Percentiles rank a stretch among this genome's conserved stretches.
Evolutionary conservation across 129 eudicot genomes (phyloP).

Genomic region (Pulicaria dysenterica): DNA sequence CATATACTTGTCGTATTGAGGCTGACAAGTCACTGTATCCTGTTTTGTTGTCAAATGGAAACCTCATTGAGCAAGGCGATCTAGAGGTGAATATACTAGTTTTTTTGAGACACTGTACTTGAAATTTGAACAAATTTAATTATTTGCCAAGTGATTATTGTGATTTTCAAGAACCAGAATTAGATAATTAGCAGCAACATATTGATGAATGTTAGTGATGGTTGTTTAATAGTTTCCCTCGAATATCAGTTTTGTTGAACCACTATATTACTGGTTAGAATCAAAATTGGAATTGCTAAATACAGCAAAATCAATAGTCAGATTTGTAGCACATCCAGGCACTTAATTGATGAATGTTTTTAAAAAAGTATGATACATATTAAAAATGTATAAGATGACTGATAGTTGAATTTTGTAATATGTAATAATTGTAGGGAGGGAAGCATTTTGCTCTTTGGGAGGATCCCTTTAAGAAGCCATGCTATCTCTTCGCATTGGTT

Average conservation of each 20-base stretch:
- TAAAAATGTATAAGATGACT: no score
- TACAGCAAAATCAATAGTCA: background rate
- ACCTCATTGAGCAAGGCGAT: constrained; percentile 88
- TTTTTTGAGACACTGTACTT: background rate
- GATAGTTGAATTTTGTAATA: background rate
- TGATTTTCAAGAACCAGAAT: constrained; percentile 4
- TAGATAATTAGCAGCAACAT: background rate
- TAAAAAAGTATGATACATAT: no score
- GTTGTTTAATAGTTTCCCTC: background rate
- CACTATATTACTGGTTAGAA: background rate
- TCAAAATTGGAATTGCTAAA: background rate
- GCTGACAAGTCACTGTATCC: constrained; percentile 90
- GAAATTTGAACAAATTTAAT: no score
- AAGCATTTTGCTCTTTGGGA: constrained; percentile 91
- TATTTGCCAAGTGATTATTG: background rate
- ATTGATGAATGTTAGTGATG: background rate
- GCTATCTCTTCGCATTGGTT: constrained; percentile 95
- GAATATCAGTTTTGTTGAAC: background rate
- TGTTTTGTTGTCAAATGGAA: constrained; percentile 83
- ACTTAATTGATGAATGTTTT: no score
- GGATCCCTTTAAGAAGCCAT: constrained; percentile 90
- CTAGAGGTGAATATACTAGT: constrained; percentile 58
- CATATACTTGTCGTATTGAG: constrained; percentile 91
- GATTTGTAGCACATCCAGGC: background rate
- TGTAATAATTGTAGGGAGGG: constrained; percentile 59